These are phyloP conservation scores for Alternaria arborescens DNA, from an alignment of 2,329 filamentous ascomycete species.

Conservation along the genomic window DNA sequence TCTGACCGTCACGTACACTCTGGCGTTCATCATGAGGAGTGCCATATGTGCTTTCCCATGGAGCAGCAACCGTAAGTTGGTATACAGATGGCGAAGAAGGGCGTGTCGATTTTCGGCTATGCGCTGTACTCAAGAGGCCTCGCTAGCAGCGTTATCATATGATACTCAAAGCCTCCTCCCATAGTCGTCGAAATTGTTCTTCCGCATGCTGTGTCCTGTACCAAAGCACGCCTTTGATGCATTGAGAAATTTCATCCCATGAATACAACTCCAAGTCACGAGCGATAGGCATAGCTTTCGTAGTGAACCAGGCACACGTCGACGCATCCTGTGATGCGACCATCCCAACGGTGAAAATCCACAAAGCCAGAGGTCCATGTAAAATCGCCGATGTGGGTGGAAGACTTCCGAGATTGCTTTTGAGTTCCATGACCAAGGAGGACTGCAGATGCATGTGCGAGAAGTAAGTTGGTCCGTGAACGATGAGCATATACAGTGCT, in stretches of 20 bases:
- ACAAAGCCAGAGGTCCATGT: conserved; percentile 6
- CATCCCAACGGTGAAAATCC: conserved; percentile 6
- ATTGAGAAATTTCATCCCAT: background rate
- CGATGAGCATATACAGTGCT: conserved; percentile 62
- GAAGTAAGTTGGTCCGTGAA: conserved; percentile 66
- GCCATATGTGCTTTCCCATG: background rate
- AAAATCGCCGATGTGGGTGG: background rate
- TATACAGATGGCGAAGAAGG: background rate
- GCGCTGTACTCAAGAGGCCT: background rate
- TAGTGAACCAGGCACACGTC: conserved; percentile 1
- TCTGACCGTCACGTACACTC: background rate
- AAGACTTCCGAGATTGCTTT: conserved; percentile 13
- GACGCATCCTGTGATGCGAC: conserved; percentile 3
- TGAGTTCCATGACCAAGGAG: conserved; percentile 20
- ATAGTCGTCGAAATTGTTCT: background rate
- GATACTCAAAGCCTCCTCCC: background rate
- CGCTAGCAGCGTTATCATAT: background rate
- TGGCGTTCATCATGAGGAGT: background rate
- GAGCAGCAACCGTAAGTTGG: background rate
- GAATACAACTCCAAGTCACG: background rate
- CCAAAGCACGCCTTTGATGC: conserved; percentile 5
- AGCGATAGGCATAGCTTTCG: background rate
- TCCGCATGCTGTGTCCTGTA: background rate
- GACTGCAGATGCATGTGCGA: conserved; percentile 54
- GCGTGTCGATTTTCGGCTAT: background rate